phyloP scores from a whole-genome alignment of 1,284 basidiomycete genomes.

The Microbotryum intermedium region DNA sequence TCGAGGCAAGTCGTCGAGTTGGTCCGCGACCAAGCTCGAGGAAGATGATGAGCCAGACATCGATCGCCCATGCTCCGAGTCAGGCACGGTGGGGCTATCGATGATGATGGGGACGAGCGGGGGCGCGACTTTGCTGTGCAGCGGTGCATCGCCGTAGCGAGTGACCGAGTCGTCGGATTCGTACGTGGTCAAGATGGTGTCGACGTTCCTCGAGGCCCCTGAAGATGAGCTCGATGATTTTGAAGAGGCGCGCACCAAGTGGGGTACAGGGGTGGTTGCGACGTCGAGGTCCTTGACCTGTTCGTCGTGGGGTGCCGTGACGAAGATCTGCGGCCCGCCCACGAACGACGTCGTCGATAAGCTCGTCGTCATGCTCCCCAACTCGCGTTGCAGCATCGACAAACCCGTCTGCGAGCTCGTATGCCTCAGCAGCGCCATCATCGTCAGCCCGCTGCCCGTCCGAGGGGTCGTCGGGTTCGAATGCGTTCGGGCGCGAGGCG shows the following conservation, averaged over 20 bases:
- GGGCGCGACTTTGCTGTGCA: too few relatives aligned
- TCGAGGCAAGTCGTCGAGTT: too few relatives aligned
- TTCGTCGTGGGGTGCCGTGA: background rate
- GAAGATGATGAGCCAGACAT: too few relatives aligned
- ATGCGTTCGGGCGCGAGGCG: background rate
- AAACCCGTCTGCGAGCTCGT: slow-evolving; percentile 9
- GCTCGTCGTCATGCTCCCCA: slow-evolving; percentile 1
- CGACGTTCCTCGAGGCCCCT: background rate
- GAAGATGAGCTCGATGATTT: background rate
- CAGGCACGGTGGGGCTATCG: too few relatives aligned
- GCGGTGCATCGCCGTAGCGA: slow-evolving; percentile 8
- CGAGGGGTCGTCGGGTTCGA: background rate
- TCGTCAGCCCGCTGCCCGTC: slow-evolving; percentile 3
- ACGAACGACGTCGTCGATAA: background rate
- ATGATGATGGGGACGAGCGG: too few relatives aligned
- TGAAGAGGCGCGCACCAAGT: too few relatives aligned
- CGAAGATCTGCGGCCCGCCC: slow-evolving; percentile 1
- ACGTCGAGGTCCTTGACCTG: too few relatives aligned
- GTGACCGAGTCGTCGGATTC: slow-evolving; percentile 15
- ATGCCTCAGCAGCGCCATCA: slow-evolving; percentile 16
- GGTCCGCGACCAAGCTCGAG: too few relatives aligned
- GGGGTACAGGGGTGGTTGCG: too few relatives aligned
- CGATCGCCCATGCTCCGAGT: too few relatives aligned
- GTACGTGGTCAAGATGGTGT: slow-evolving; percentile 7
- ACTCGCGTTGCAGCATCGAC: slow-evolving; percentile 17